Evolutionary conservation across 768 basidiomycete genomes (phyloP).

Genomic region (Dioszegia hungarica): DNA sequence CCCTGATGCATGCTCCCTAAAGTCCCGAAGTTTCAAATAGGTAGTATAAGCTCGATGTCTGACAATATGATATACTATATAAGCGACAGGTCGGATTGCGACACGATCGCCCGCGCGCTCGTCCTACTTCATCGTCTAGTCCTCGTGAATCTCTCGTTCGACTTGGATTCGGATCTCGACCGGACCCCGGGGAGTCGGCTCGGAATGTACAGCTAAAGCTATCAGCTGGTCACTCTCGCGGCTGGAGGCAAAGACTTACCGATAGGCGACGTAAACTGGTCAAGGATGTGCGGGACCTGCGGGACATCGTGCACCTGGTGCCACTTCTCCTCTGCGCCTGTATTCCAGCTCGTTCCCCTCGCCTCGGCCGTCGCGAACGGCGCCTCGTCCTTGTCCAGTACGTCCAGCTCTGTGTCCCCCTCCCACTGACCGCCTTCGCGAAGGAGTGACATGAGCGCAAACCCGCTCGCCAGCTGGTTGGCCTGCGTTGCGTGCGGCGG

Average conservation of each 20-base stretch:
- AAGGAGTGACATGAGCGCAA: constrained; percentile 31
- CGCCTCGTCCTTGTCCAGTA: constrained; percentile 16
- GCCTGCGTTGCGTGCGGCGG: background rate
- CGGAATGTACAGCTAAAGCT: background rate
- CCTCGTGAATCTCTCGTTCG: constrained; percentile 17
- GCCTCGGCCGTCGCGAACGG: background rate
- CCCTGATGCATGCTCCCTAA: too few relatives aligned
- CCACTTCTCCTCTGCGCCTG: constrained; percentile 4
- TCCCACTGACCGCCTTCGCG: constrained; percentile 39
- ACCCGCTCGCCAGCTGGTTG: constrained; percentile 13
- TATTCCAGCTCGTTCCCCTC: background rate
- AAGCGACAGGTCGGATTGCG: too few relatives aligned
- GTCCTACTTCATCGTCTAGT: background rate
- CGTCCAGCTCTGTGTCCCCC: too few relatives aligned
- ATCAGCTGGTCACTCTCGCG: too few relatives aligned
- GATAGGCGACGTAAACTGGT: constrained; percentile 27
- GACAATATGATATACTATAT: too few relatives aligned
- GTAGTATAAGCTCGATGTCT: too few relatives aligned
- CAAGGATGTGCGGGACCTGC: constrained; percentile 2
- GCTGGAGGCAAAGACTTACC: too few relatives aligned
- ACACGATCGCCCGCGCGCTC: too few relatives aligned
- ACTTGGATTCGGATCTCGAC: constrained; percentile 22
- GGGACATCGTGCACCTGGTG: background rate
- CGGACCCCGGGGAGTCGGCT: background rate
- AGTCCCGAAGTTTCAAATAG: too few relatives aligned